Conservation (phyloP, 116 monocot genomes). For the Dioscorea cayenensis region DNA sequence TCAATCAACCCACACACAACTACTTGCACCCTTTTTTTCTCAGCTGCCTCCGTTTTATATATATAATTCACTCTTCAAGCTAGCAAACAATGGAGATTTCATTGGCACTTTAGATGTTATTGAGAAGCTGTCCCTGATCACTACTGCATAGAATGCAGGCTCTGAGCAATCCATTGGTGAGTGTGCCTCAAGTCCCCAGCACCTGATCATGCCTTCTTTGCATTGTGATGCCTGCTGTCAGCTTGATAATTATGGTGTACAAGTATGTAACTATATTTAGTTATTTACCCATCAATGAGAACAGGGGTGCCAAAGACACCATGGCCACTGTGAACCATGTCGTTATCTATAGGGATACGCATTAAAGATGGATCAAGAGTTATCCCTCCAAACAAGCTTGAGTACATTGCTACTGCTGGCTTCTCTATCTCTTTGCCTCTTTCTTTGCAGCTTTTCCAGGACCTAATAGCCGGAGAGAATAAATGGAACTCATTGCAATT, state of each 20-base stretch:
- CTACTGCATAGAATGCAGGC: constrained; percentile 66
- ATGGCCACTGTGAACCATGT: not conserved
- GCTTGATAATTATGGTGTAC: constrained; percentile 48
- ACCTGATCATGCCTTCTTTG: constrained; percentile 47
- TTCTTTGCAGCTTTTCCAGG: no score
- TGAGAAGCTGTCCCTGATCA: constrained; percentile 28
- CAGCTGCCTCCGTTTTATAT: constrained; percentile 80
- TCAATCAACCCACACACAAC: constrained; percentile 74
- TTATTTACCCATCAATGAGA: not conserved
- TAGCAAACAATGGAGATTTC: constrained; percentile 62
- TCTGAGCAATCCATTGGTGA: constrained; percentile 55
- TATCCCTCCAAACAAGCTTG: not conserved
- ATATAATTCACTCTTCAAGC: constrained; percentile 68
- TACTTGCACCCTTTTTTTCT: constrained; percentile 62
- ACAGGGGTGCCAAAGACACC: not conserved
- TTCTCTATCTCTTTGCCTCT: no score
- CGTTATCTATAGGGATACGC: not conserved
- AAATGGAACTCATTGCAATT: no score
- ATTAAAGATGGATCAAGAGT: not conserved
- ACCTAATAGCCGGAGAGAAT: no score
- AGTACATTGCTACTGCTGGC: not conserved
- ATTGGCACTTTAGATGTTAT: constrained; percentile 80
- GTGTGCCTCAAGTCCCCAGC: constrained; percentile 65
- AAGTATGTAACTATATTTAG: not conserved
- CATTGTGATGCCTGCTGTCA: constrained; percentile 46